Conservation (phyloP, 768 basidiomycete species). For the Boletus bicolor region DNA sequence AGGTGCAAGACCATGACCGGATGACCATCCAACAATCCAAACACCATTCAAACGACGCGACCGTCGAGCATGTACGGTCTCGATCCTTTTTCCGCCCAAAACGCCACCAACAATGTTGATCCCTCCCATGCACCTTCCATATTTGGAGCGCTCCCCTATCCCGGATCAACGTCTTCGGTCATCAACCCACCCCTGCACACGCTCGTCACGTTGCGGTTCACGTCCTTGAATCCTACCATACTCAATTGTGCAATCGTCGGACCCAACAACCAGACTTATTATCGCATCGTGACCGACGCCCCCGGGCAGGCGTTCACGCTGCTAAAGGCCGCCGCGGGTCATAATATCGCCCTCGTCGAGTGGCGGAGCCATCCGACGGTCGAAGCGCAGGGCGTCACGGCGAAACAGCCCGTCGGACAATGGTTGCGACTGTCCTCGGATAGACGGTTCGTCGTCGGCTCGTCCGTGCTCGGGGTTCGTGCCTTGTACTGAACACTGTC, state of each 20-base stretch:
- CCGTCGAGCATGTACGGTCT: slow-evolving; percentile 22
- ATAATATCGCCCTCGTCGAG: slow-evolving; percentile 52
- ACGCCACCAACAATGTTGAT: slow-evolving; percentile 10
- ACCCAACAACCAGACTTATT: slow-evolving; percentile 45
- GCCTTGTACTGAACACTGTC: not conserved
- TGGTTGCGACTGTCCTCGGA: slow-evolving; percentile 57
- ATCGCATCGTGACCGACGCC: slow-evolving; percentile 47
- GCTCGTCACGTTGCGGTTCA: slow-evolving; percentile 47
- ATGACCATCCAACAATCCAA: not conserved
- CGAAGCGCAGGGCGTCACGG: slow-evolving; percentile 50
- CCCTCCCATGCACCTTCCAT: slow-evolving; percentile 42
- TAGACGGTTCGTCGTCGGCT: slow-evolving; percentile 32
- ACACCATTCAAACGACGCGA: not conserved
- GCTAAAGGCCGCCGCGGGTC: slow-evolving; percentile 47
- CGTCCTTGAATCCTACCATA: slow-evolving; percentile 47
- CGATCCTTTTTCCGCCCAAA: slow-evolving; percentile 30
- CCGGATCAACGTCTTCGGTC: slow-evolving; percentile 26
- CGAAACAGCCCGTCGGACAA: slow-evolving; percentile 46
- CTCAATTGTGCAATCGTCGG: slow-evolving; percentile 55
- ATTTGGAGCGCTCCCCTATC: slow-evolving; percentile 63
- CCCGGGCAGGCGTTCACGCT: slow-evolving; percentile 50
- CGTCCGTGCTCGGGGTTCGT: not conserved
- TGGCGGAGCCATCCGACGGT: slow-evolving; percentile 50
- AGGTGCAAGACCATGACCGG: not conserved
- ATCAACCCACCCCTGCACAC: slow-evolving; percentile 28